phyloP scores from a whole-genome alignment of 2,329 filamentous ascomycete genomes.

The Neophaeococcomyces aloes region DNA sequence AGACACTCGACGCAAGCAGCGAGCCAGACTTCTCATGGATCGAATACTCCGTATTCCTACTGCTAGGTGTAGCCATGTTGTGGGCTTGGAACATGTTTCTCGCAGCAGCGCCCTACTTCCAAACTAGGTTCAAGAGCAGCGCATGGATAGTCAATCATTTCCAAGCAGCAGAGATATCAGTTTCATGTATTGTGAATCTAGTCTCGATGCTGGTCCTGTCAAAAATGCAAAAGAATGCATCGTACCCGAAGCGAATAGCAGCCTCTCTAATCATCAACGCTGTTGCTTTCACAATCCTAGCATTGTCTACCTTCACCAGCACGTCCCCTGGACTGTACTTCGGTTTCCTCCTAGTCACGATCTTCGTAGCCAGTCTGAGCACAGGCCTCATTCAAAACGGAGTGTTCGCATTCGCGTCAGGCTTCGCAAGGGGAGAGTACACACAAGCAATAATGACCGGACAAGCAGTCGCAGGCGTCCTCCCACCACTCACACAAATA shows the following conservation, averaged over 20 bases:
- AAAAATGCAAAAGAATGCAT: slow-evolving; percentile 68
- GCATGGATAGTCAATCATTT: slow-evolving; percentile 68
- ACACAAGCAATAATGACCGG: slow-evolving; percentile 95
- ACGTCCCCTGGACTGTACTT: slow-evolving; percentile 61
- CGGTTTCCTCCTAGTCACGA: slow-evolving; percentile 69
- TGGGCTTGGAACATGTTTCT: slow-evolving; percentile 99
- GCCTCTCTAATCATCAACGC: slow-evolving; percentile 66
- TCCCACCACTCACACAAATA: slow-evolving; percentile 81
- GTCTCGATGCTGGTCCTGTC: slow-evolving; percentile 64
- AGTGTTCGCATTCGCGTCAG: slow-evolving; percentile 78
- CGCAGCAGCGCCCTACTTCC: slow-evolving; percentile 87
- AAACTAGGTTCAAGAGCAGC: slow-evolving; percentile 62
- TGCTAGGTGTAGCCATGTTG: slow-evolving; percentile 86
- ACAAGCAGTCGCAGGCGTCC: slow-evolving; percentile 80
- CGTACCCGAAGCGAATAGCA: slow-evolving; percentile 79
- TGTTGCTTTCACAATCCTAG: slow-evolving; percentile 64
- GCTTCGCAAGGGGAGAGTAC: slow-evolving; percentile 77
- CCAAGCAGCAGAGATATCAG: slow-evolving; percentile 77
- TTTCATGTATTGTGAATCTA: slow-evolving; percentile 77
- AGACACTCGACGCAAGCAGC: slow-evolving; percentile 6
- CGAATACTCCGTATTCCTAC: slow-evolving; percentile 73
- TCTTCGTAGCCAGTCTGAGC: slow-evolving; percentile 66
- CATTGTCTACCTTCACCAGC: slow-evolving; percentile 65
- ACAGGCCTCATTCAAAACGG: slow-evolving; percentile 88
- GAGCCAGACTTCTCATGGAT: slow-evolving; percentile 61